Percentiles rank a stretch among this genome's conserved stretches.
These are phyloP conservation scores for Bipolaris victoriae DNA, from an alignment of 2,329 filamentous ascomycete genomes.

Conservation along the genomic window DNA sequence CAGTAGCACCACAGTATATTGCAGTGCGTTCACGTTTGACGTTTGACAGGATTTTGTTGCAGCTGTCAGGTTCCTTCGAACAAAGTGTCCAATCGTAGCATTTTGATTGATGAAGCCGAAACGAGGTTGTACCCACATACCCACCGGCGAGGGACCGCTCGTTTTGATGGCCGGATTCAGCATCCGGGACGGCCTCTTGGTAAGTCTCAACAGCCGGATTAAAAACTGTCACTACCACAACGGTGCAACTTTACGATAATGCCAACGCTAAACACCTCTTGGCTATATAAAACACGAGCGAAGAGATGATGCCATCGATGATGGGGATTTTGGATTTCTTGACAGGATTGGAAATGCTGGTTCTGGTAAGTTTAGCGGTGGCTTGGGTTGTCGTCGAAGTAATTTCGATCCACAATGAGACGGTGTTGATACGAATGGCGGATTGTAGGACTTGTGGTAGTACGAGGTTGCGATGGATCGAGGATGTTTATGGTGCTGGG, in stretches of 20 bases:
- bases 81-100: constrained; percentile 6
- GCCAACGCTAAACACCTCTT: background rate
- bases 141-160: constrained; percentile 2
- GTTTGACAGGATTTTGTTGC: constrained; percentile 7
- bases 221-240: background rate
- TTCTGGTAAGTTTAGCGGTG: too few relatives aligned
- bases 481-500: background rate
- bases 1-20: constrained; percentile 1
- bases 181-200: background rate
- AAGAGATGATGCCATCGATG: too few relatives aligned
- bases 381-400: too few relatives aligned
- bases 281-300: background rate
- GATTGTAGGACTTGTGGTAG: background rate
- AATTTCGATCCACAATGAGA: too few relatives aligned
- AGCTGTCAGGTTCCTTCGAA: constrained; percentile 11
- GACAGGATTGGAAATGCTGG: too few relatives aligned
- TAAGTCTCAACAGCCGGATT: background rate
- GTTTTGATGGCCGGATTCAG: constrained; percentile 9
- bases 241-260: background rate
- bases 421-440: background rate
- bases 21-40: constrained; percentile 1
- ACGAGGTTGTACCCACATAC: constrained; percentile 12
- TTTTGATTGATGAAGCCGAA: constrained; percentile 7
- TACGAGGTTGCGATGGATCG: background rate
- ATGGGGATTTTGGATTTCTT: too few relatives aligned